These are phyloP conservation scores for Mediolabrus comicus DNA, from an alignment of 108 stramenopile species.

Conservation along the genomic window DNA sequence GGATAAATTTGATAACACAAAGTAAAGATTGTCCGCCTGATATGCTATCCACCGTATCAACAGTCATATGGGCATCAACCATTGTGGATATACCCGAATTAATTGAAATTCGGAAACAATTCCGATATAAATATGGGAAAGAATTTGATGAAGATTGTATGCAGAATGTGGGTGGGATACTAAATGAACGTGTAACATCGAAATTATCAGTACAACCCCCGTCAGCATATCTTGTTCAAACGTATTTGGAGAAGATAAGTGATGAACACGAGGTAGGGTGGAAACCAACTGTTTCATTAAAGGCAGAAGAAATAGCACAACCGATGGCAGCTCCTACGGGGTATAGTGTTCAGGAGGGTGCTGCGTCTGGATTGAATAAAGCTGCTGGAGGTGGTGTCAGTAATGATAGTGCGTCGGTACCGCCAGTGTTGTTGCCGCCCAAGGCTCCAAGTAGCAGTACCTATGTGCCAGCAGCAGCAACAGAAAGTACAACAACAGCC, in stretches of 20 bases:
- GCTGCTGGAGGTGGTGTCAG: constrained; percentile 1
- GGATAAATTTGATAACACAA: constrained; percentile 67
- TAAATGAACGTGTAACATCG: constrained; percentile 87
- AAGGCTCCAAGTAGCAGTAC: neutral
- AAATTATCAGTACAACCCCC: constrained; percentile 89
- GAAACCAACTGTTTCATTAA: constrained; percentile 62
- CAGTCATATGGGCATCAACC: constrained; percentile 77
- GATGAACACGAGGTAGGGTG: constrained; percentile 82
- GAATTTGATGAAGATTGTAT: constrained; percentile 77
- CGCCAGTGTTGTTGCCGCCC: constrained; percentile 1
- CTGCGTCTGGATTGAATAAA: constrained; percentile 58
- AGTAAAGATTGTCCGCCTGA: constrained; percentile 79
- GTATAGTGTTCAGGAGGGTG: constrained; percentile 62
- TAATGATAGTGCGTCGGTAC: constrained; percentile 7
- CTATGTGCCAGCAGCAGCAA: neutral
- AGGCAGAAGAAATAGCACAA: constrained; percentile 55
- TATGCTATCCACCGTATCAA: constrained; percentile 63
- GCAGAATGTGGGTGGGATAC: constrained; percentile 66
- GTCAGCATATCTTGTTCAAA: constrained; percentile 79
- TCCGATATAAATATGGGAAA: constrained; percentile 83
- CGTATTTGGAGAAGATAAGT: constrained; percentile 88
- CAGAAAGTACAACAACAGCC: too few species aligned
- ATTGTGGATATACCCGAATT: constrained; percentile 86
- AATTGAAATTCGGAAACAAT: constrained; percentile 74
- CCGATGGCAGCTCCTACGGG: constrained; percentile 82